These are phyloP conservation scores for Scorias spongiosa DNA, from an alignment of 2,329 filamentous ascomycete genomes.

Conservation along the genomic window DNA sequence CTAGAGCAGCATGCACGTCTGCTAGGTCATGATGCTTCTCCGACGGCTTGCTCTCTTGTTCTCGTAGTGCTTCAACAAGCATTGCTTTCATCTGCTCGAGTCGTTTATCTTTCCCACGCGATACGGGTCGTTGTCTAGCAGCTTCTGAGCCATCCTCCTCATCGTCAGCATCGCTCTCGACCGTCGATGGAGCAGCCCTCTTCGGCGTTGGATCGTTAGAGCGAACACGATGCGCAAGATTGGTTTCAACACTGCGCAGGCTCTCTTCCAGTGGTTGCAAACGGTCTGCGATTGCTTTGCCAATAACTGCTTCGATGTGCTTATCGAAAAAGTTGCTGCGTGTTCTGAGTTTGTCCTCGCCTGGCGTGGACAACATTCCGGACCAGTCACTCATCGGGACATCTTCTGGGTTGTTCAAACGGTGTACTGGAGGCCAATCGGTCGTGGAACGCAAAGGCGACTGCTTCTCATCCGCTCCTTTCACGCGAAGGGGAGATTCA, in stretches of 20 bases:
- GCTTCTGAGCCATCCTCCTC: conserved; percentile 56
- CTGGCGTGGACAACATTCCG: conserved; percentile 63
- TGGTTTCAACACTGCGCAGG: conserved; percentile 54
- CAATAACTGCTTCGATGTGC: conserved; percentile 76
- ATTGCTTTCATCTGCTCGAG: conserved; percentile 58
- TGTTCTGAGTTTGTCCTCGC: conserved; percentile 68
- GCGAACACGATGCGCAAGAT: conserved; percentile 39
- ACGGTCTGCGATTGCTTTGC: conserved; percentile 57
- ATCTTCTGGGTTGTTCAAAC: conserved; percentile 47
- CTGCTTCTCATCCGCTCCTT: not conserved
- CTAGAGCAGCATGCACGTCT: conserved; percentile 32
- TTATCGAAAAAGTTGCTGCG: conserved; percentile 81
- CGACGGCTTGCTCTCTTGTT: conserved; percentile 13
- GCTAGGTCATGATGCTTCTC: conserved; percentile 15
- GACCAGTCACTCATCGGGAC: conserved; percentile 83
- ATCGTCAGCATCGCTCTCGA: conserved; percentile 85
- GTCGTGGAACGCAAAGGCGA: conserved; percentile 6
- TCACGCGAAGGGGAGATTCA: conserved; percentile 15
- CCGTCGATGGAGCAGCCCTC: conserved; percentile 28
- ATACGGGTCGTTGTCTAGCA: conserved; percentile 49
- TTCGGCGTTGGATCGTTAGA: conserved; percentile 38
- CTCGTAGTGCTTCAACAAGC: conserved; percentile 46
- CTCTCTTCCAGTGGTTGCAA: conserved; percentile 68
- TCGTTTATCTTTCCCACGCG: conserved; percentile 62
- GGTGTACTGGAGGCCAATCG: conserved; percentile 33